A percentile compares a stretch with the other conserved stretches of the same genome.
phyloP scores from a whole-genome alignment of 495 filamentous ascomycete species.

The Thermochaetoides thermophila region DNA sequence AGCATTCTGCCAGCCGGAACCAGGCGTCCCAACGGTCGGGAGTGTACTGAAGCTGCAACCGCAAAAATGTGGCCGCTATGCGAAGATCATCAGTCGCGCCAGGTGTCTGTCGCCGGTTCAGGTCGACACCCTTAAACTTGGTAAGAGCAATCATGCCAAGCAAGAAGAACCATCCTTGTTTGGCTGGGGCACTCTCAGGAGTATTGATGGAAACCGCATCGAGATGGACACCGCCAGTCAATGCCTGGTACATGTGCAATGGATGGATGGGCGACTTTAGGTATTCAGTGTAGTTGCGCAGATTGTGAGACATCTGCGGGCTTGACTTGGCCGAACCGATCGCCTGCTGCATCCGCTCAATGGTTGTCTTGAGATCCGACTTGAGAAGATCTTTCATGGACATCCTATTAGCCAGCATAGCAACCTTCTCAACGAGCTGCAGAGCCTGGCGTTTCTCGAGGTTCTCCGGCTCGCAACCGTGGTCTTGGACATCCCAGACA shows the following conservation, averaged over 20 bases:
- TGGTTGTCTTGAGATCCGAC: slow-evolving; percentile 69
- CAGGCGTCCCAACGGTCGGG: slow-evolving; percentile 87
- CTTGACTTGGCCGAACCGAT: slow-evolving; percentile 46
- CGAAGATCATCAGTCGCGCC: slow-evolving; percentile 76
- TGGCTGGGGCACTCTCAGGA: slow-evolving; percentile 44
- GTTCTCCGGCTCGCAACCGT: slow-evolving; percentile 57
- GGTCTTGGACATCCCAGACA: slow-evolving; percentile 52
- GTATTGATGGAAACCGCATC: slow-evolving; percentile 37
- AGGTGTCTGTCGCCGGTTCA: slow-evolving; percentile 60
- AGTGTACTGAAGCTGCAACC: slow-evolving; percentile 73
- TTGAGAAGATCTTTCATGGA: slow-evolving; percentile 85
- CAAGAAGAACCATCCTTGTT: slow-evolving; percentile 85
- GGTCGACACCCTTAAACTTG: slow-evolving; percentile 58
- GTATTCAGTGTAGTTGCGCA: slow-evolving; percentile 57
- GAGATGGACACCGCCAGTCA: slow-evolving; percentile 57
- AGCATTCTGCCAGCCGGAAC: slow-evolving; percentile 86
- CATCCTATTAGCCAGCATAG: slow-evolving; percentile 64
- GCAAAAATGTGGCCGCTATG: slow-evolving; percentile 65
- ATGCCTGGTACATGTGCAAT: slow-evolving; percentile 57
- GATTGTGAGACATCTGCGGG: slow-evolving; percentile 57
- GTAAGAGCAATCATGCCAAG: slow-evolving; percentile 76
- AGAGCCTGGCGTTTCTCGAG: slow-evolving; percentile 63
- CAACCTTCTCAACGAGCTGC: slow-evolving; percentile 66
- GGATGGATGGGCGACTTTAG: slow-evolving; percentile 72
- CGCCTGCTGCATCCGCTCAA: slow-evolving; percentile 73